Evolutionary conservation across 805 yeast genomes (phyloP).

Genomic region (Hanseniaspora pseudoguilliermondii): DNA sequence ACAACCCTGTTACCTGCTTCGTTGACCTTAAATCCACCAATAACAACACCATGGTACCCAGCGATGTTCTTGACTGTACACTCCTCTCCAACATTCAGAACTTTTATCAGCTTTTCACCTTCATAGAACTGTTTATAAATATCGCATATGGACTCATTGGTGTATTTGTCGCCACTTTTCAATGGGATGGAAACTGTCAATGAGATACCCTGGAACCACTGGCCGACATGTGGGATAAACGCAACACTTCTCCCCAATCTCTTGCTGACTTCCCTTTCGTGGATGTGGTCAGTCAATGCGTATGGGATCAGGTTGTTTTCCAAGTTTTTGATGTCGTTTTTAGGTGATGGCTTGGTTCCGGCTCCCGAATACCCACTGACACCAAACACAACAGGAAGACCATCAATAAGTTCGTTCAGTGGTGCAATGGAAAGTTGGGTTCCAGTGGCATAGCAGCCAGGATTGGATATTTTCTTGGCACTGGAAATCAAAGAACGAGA

Average conservation of each 20-base stretch:
- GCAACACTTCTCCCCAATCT: slow-evolving; percentile 72
- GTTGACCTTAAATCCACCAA: slow-evolving; percentile 93
- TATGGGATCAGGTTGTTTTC: slow-evolving; percentile 83
- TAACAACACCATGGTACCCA: slow-evolving; percentile 87
- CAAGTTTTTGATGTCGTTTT: slow-evolving; percentile 69
- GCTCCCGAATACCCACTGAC: slow-evolving; percentile 99
- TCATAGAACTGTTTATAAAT: slow-evolving; percentile 78
- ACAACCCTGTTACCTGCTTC: slow-evolving; percentile 82
- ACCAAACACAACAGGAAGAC: slow-evolving; percentile 80
- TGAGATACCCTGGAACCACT: slow-evolving; percentile 98
- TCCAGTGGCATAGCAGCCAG: slow-evolving; percentile 99
- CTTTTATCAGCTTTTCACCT: slow-evolving; percentile 71
- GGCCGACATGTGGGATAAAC: slow-evolving; percentile 94
- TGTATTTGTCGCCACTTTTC: slow-evolving; percentile 48
- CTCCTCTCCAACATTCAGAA: slow-evolving; percentile 68
- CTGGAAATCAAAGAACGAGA: slow-evolving; percentile 51
- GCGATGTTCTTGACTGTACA: slow-evolving; percentile 69
- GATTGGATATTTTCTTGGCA: slow-evolving; percentile 81
- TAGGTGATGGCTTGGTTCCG: slow-evolving; percentile 96
- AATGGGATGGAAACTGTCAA: slow-evolving; percentile 86
- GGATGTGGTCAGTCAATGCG: slow-evolving; percentile 91
- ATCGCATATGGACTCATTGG: slow-evolving; percentile 64
- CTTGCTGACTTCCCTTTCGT: slow-evolving; percentile 80
- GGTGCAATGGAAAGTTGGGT: slow-evolving; percentile 91
- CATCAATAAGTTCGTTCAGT: slow-evolving; percentile 49